phyloP scores from a whole-genome alignment of 2,329 filamentous ascomycete species.

The Pezicula rhizophila region DNA sequence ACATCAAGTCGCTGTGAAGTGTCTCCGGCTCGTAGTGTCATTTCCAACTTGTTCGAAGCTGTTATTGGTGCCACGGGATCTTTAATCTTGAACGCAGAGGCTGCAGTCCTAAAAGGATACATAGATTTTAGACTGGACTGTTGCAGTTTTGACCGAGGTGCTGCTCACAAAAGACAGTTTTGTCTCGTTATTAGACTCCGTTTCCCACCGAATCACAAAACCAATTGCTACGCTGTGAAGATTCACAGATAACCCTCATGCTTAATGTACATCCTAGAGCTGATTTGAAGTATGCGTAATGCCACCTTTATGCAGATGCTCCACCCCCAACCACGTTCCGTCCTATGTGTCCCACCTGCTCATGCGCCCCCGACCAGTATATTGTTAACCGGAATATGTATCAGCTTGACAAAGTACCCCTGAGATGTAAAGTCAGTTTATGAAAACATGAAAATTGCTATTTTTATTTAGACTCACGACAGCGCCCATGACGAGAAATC shows the following conservation, averaged over 20 bases:
- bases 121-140: slow-evolving; percentile 31
- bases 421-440: not conserved
- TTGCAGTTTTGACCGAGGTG: not conserved
- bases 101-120: slow-evolving; percentile 80
- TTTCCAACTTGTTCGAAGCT: slow-evolving; percentile 44
- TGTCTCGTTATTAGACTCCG: not conserved
- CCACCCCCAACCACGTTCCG: not conserved
- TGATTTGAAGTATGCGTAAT: not conserved
- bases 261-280: not conserved
- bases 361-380: slow-evolving; percentile 38
- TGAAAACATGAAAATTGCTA: not conserved
- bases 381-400: slow-evolving; percentile 48
- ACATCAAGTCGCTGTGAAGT: no score
- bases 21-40: no score
- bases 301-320: not conserved
- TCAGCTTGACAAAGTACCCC: slow-evolving; percentile 44
- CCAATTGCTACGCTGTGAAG: not conserved
- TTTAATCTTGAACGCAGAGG: slow-evolving; percentile 90
- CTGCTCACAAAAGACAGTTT: not conserved
- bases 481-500: slow-evolving; percentile 46
- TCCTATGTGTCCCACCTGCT: not conserved
- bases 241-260: not conserved
- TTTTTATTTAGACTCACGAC: slow-evolving; percentile 27
- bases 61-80: slow-evolving; percentile 95
- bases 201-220: not conserved